A percentile compares a stretch with the other conserved stretches of the same genome.
Conservation (phyloP, 169 alveolate species). For the Eimeria zaria region DNA sequence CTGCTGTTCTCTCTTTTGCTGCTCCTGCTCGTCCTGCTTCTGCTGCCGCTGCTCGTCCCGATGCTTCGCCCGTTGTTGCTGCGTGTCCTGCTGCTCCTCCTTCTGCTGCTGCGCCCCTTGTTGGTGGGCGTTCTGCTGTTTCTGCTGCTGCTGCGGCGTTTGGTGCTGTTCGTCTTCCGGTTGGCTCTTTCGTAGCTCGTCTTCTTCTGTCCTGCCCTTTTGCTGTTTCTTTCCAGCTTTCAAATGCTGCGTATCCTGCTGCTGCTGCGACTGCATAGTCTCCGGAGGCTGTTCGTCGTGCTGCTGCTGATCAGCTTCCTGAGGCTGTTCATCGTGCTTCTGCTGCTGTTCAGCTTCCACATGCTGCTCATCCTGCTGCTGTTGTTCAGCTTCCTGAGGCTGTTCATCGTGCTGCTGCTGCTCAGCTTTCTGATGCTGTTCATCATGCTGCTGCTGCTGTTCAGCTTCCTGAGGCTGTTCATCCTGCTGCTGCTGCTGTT, state of each 20-base stretch:
- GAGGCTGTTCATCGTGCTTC: background rate
- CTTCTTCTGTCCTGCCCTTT: too few relatives aligned
- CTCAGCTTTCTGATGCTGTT: background rate
- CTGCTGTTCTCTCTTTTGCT: background rate
- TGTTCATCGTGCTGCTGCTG: background rate
- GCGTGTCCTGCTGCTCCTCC: background rate
- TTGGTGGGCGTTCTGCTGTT: background rate
- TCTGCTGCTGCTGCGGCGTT: background rate
- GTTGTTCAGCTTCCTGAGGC: background rate
- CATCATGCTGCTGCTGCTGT: background rate
- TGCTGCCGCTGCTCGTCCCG: background rate
- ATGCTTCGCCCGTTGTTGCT: background rate
- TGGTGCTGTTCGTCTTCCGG: background rate
- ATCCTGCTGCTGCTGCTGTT: background rate
- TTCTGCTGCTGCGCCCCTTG: background rate
- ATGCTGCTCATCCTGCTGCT: background rate
- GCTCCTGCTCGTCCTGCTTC: background rate
- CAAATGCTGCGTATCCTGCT: background rate
- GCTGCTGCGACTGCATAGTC: conserved; percentile 1
- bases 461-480: background rate
- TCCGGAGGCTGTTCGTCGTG: background rate
- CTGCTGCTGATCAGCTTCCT: background rate
- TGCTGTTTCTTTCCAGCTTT: too few relatives aligned
- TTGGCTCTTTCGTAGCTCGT: too few relatives aligned
- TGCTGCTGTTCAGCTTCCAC: background rate